Evolutionary conservation across 371 early-diverging fungal genomes (phyloP).

Genomic region (Rhizopus arrhizus): DNA sequence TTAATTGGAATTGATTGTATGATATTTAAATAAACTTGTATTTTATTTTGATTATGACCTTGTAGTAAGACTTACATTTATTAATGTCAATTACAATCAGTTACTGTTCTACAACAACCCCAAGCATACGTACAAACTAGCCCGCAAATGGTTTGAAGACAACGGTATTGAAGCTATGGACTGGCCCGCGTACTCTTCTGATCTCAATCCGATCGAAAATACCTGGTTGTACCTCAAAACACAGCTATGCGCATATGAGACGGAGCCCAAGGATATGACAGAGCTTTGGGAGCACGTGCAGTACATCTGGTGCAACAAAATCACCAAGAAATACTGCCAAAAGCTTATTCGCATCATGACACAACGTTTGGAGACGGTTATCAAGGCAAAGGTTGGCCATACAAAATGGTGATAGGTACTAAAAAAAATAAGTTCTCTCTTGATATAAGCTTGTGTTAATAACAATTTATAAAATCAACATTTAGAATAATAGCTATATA

Average conservation of each 20-base stretch:
- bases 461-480: no score
- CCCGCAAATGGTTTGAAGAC: conserved; percentile 12
- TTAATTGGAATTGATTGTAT: no score
- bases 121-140: conserved; percentile 30
- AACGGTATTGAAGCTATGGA: conserved; percentile 18
- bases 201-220: conserved; percentile 41
- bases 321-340: background rate
- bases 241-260: conserved; percentile 6
- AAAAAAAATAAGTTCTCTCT: no score
- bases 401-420: no score
- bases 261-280: conserved; percentile 10
- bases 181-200: conserved; percentile 41
- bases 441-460: no score
- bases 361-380: no score
- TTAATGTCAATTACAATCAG: no score
- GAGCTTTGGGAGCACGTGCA: conserved; percentile 20
- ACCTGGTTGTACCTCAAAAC: conserved; percentile 18
- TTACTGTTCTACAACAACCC: background rate
- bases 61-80: no score
- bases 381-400: no score
- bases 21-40: no score
- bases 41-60: no score
- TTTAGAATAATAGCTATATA: no score
- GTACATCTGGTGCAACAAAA: conserved; percentile 1
- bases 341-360: background rate